These are phyloP conservation scores for Pseudopyricularia cyperi DNA, from an alignment of 2,329 filamentous ascomycete genomes.

Conservation along the genomic window DNA sequence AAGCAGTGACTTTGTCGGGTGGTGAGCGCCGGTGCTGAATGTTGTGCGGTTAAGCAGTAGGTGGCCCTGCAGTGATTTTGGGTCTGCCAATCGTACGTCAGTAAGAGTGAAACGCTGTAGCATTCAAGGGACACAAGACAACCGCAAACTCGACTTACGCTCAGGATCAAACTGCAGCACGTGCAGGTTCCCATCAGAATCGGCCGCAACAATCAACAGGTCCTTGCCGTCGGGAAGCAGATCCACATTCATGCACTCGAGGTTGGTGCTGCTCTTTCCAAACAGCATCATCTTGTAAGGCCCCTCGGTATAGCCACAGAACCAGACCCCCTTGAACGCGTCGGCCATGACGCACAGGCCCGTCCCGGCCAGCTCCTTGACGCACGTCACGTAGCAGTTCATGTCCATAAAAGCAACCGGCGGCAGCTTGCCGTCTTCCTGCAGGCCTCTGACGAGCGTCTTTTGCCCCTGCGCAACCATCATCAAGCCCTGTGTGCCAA, in stretches of 20 bases:
- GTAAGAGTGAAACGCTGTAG: constrained; percentile 11
- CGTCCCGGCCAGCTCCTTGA: constrained; percentile 70
- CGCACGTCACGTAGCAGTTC: constrained; percentile 81
- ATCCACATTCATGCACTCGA: constrained; percentile 72
- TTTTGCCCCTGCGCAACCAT: constrained; percentile 91
- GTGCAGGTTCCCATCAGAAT: constrained; percentile 77
- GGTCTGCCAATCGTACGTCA: constrained; percentile 43
- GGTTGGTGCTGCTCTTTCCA: constrained; percentile 66
- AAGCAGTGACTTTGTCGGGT: constrained; percentile 61
- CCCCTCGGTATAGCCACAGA: constrained; percentile 91
- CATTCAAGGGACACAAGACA: not conserved
- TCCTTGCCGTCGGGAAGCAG: constrained; percentile 79
- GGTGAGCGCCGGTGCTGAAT: constrained; percentile 73
- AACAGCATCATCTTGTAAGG: constrained; percentile 92
- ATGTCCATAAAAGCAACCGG: constrained; percentile 97
- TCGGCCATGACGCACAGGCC: constrained; percentile 83
- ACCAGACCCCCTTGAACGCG: constrained; percentile 88
- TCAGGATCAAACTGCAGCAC: constrained; percentile 91
- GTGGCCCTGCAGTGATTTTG: constrained; percentile 82
- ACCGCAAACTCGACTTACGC: constrained; percentile 40
- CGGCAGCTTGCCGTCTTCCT: constrained; percentile 84
- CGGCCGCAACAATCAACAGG: constrained; percentile 69
- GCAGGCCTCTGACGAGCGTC: constrained; percentile 89
- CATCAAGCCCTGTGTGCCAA: constrained; percentile 79
- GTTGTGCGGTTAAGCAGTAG: constrained; percentile 76